phyloP scores from a whole-genome alignment of 192 early-diverging fungal species.

The Cetraspora pellucida region DNA sequence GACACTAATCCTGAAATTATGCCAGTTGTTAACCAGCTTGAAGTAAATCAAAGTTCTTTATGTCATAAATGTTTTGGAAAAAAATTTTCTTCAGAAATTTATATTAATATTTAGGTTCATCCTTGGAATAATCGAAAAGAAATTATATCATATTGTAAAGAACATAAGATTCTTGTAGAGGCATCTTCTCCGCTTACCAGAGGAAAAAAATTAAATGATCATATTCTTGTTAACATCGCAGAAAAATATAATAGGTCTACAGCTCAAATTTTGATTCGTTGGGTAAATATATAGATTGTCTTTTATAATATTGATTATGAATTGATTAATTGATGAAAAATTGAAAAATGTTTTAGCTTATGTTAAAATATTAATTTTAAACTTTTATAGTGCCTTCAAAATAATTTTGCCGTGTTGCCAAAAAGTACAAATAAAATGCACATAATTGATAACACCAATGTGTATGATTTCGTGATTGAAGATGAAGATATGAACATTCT shows the following conservation, averaged over 20 bases:
- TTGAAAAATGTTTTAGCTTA: too few relatives aligned
- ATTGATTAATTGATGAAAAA: not conserved
- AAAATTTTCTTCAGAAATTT: not conserved
- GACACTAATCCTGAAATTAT: constrained; percentile 42
- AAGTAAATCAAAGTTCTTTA: constrained; percentile 37
- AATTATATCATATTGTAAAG: constrained; percentile 47
- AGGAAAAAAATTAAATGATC: constrained; percentile 54
- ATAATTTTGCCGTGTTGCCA: constrained; percentile 57
- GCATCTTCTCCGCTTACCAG: constrained; percentile 59
- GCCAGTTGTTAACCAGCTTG: constrained; percentile 60
- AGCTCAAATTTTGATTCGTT: constrained; percentile 61
- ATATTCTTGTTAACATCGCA: constrained; percentile 50
- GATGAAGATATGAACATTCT: constrained; percentile 59
- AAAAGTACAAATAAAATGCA: constrained; percentile 54
- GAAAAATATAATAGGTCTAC: constrained; percentile 55
- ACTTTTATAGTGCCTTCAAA: constrained; percentile 57
- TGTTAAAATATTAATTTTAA: not conserved
- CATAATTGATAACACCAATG: constrained; percentile 59
- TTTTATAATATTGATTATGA: not conserved
- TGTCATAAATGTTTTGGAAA: not conserved
- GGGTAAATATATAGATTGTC: constrained; percentile 35
- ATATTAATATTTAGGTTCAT: constrained; percentile 35
- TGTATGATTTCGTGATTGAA: constrained; percentile 59
- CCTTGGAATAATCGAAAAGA: constrained; percentile 54
- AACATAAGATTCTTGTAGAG: constrained; percentile 54